phyloP scores from a whole-genome alignment of 352 stramenopile species.

The Saprolegnia diclina region DNA sequence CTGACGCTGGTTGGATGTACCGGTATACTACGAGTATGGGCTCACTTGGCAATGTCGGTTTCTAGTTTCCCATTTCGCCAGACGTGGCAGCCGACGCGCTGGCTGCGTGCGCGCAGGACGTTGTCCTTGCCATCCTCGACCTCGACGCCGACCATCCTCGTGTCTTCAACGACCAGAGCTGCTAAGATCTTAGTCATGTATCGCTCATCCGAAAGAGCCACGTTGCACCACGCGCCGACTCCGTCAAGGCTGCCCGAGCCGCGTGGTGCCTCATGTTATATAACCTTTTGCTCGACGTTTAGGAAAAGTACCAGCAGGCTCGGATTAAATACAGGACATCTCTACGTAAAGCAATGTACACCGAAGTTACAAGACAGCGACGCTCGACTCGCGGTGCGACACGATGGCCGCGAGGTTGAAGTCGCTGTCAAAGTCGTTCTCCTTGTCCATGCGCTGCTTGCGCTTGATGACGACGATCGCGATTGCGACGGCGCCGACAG shows the following conservation, averaged over 20 bases:
- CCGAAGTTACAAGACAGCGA: constrained; percentile 20
- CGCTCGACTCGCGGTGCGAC: constrained; percentile 8
- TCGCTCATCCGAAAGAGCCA: too few species aligned
- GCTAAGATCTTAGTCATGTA: too few species aligned
- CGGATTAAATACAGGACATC: background rate
- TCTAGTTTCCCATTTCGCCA: constrained; percentile 11
- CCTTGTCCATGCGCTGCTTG: constrained; percentile 23
- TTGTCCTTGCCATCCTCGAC: constrained; percentile 3
- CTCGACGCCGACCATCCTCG: background rate
- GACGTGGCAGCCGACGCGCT: background rate
- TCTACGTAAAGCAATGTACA: background rate
- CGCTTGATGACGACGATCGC: constrained; percentile 16
- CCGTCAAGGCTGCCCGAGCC: too few species aligned
- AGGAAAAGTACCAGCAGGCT: too few species aligned
- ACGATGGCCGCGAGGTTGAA: constrained; percentile 3
- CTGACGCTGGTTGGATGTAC: constrained; percentile 1
- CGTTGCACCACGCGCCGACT: too few species aligned
- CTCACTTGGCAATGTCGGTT: too few species aligned
- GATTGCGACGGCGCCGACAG: background rate
- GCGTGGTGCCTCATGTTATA: too few species aligned
- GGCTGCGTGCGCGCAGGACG: background rate
- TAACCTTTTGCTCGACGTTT: too few species aligned
- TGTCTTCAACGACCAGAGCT: too few species aligned
- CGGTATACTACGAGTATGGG: too few species aligned
- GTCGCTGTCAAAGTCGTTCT: constrained; percentile 16